Base-by-base conservation (phyloP, 2,329 filamentous ascomycete species). In the Exserohilum turcica region DNA sequence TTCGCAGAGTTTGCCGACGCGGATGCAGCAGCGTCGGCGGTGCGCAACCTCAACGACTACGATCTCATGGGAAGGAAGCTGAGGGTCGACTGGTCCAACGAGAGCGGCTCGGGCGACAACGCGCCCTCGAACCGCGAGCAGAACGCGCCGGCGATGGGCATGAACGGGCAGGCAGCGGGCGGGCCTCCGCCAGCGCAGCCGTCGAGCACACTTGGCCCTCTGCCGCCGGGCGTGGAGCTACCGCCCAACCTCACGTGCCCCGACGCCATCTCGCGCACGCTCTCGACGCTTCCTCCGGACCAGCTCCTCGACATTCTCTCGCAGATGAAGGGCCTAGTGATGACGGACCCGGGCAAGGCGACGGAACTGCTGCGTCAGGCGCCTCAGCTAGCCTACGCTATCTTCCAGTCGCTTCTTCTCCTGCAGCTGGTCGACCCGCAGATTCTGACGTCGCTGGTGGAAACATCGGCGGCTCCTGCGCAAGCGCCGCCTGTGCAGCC, bases 1-100 rank as follows among this genome's bases (percentile, higher is more conserved):
- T 99, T 97, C 68, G 90, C 92, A 68, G 93, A 97, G 74, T 99
- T 96, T 71, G 89, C 91, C 49, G 94, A 97, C 71, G 87, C 90
- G 54, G 93, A 96, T 84, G 82, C 92, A 21, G 94, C 94, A 28
- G 91, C 93, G 32, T 96, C 92, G 2, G 94, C 94, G 2, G 93
- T 97, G 42, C 88, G 93, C 64, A 97, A 99, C 72, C 80, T 97
- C 46, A 96, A 97, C 78, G 92, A 96, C 74, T 88, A 91, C 77
- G 93, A 97, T 74, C 87, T 97, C 71, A 95, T 96, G 87, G 92
- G 92, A 49, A 86, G 94, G 67, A 96, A 96, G 75, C 83, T 99
- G 59, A 86, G 92, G 56, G 94, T 99, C 50, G 94, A 97, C 76
- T 99, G 95, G 77, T 94, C 91, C 54, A 96, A 96, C 74, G 93